Evolutionary conservation across 2,329 filamentous ascomycete genomes (phyloP).

Genomic region (Cercospora brassicicola): DNA sequence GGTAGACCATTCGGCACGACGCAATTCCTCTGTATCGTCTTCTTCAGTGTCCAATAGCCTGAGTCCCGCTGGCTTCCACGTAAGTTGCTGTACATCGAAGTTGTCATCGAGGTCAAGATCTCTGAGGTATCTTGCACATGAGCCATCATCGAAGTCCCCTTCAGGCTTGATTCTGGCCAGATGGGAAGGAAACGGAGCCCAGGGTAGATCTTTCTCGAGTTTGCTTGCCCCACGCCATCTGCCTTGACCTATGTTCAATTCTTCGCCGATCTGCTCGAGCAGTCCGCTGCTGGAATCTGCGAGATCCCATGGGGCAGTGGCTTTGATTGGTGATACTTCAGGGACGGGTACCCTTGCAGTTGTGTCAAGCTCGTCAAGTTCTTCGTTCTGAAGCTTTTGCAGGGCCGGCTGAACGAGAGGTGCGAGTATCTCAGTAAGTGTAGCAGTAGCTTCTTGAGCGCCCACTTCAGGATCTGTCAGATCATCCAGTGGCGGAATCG

Average conservation of each 20-base stretch:
- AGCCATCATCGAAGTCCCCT: constrained; percentile 46
- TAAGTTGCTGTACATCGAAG: constrained; percentile 44
- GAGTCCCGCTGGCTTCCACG: constrained; percentile 54
- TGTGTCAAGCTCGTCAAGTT: constrained; percentile 50
- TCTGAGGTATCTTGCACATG: constrained; percentile 40
- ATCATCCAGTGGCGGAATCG: constrained; percentile 33
- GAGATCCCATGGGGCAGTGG: constrained; percentile 51
- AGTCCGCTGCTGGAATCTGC: constrained; percentile 34
- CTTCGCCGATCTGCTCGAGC: constrained; percentile 21
- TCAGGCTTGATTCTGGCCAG: constrained; percentile 42
- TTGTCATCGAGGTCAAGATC: constrained; percentile 38
- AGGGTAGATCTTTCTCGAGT: constrained; percentile 46
- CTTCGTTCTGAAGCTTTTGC: constrained; percentile 45
- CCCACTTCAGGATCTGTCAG: constrained; percentile 17
- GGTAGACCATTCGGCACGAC: constrained; percentile 12
- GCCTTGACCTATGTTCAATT: constrained; percentile 36
- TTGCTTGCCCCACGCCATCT: constrained; percentile 47
- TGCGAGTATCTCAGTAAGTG: constrained; percentile 39
- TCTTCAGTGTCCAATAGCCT: constrained; percentile 46
- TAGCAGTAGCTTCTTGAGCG: constrained; percentile 37
- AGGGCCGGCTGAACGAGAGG: constrained; percentile 42
- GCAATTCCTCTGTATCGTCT: constrained; percentile 40
- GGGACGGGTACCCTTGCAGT: constrained; percentile 53
- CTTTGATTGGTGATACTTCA: constrained; percentile 46
- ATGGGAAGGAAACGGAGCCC: constrained; percentile 51